Evolutionary conservation across 2,329 filamentous ascomycete species (phyloP).

Genomic region (Albifimbria verrucaria): DNA sequence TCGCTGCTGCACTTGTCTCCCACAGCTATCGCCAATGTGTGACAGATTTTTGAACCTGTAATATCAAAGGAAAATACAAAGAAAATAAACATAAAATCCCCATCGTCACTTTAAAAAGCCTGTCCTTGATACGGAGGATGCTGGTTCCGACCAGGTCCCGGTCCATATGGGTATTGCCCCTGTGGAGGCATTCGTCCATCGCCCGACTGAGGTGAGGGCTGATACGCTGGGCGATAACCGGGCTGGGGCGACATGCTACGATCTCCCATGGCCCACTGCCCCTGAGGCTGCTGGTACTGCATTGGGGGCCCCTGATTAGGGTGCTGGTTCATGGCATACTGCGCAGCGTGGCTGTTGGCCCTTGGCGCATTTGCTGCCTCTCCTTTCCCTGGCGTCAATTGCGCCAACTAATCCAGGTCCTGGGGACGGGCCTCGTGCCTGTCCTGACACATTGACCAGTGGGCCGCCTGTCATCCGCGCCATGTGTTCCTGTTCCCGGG

Average conservation of each 20-base stretch:
- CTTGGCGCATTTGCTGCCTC: constrained; percentile 66
- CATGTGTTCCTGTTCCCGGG: constrained; percentile 85
- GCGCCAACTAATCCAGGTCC: constrained; percentile 69
- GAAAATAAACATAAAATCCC: constrained; percentile 9
- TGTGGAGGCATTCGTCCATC: constrained; percentile 25
- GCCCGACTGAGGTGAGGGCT: constrained; percentile 21
- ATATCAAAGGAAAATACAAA: too few species aligned
- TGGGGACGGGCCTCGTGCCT: constrained; percentile 45
- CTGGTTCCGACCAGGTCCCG: constrained; percentile 13
- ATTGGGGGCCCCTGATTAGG: constrained; percentile 56
- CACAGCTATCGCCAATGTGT: too few species aligned
- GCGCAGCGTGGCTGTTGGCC: constrained; percentile 44
- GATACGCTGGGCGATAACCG: constrained; percentile 20
- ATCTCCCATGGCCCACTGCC: constrained; percentile 21
- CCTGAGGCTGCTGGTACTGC: constrained; percentile 16
- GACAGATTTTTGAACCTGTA: too few species aligned
- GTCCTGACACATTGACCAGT: constrained; percentile 63
- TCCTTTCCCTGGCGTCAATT: constrained; percentile 78
- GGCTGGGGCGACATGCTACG: constrained; percentile 20
- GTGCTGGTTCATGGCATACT: constrained; percentile 16
- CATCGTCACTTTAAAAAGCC: constrained; percentile 24
- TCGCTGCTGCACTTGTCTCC: too few species aligned
- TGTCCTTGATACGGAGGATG: constrained; percentile 33
- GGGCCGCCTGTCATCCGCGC: constrained; percentile 76
- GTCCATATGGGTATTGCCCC: constrained; percentile 24